Evolutionary conservation across 352 stramenopile genomes (phyloP).

Genomic region (Nothophytophthora sp.): DNA sequence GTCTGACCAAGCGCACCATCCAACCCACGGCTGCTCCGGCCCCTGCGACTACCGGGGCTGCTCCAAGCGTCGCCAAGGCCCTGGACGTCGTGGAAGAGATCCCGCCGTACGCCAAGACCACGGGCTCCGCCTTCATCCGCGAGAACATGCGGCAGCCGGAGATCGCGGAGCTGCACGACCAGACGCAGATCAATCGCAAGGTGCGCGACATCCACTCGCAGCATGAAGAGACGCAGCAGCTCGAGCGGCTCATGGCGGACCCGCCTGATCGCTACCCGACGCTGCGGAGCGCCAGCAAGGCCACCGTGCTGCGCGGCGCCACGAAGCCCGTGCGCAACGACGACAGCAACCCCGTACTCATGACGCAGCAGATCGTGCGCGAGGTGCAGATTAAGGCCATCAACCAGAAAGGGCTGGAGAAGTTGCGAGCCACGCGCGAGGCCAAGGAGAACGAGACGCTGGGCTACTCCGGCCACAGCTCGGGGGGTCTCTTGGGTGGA

Average conservation of each 20-base stretch:
- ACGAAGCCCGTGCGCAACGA: constrained; percentile 77
- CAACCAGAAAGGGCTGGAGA: constrained; percentile 83
- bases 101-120: constrained; percentile 85
- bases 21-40: constrained; percentile 48
- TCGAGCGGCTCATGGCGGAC: constrained; percentile 69
- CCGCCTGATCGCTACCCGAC: constrained; percentile 63
- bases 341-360: constrained; percentile 44
- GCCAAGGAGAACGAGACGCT: constrained; percentile 54
- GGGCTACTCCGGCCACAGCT: constrained; percentile 12
- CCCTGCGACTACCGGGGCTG: constrained; percentile 9
- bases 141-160: constrained; percentile 81
- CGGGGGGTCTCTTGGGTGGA: constrained; percentile 13
- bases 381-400: constrained; percentile 92
- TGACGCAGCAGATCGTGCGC: constrained; percentile 81
- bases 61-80: constrained; percentile 26
- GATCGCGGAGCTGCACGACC: constrained; percentile 71
- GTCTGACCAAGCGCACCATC: constrained; percentile 88
- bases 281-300: constrained; percentile 61
- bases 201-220: constrained; percentile 62
- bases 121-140: constrained; percentile 78
- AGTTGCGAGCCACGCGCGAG: constrained; percentile 76
- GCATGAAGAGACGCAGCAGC: constrained; percentile 81
- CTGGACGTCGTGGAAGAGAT: constrained; percentile 43
- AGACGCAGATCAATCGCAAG: constrained; percentile 65
- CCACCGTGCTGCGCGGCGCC: constrained; percentile 56